Base-by-base conservation (phyloP, 768 basidiomycete genomes). In the Leucocoprinus leucothites region DNA sequence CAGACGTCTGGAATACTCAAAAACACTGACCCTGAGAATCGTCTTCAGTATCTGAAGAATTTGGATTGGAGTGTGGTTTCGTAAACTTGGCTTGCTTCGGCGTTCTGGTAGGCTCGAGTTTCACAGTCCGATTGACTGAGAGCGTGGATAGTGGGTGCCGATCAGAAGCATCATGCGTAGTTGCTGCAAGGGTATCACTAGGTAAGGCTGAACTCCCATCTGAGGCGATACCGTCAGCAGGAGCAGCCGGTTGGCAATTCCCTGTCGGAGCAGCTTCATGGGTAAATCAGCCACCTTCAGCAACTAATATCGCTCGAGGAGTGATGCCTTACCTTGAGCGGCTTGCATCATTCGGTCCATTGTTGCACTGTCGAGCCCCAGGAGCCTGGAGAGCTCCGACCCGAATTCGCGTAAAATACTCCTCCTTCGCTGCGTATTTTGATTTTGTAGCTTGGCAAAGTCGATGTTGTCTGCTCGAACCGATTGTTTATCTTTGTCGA, bases 311-410 rank as follows among this genome's bases (percentile, higher is more conserved):
- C 14, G 14, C 11, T 6, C 7, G 14, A 13, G 16, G 16, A n/a
- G 4, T n/a, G 31, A 8, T n/a, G 4, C 5, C 42, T 22, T 6
- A 56, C 54, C 46, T 14, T 44, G 14, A 41, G 38, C 48, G 3
- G 48, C 40, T 19, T 36, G 28, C 31, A 49, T 24, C 13, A 40
- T 25, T 43, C 42, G 14, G 25, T 56, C 67, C 11, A 72, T 72
- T 7, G 72, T 72, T 1, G 73, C 69, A 51, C 74, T 70, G 48
- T 78, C 74, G 24, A 72, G 67, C 25, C 71, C 66, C 1, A 53
- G 51, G 9, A 65, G 60, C 2, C 57, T 48, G 9, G 58, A 56
- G 21, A 60, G 51, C 16, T 57, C 62, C 22, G 43, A 54, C 55
- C 34, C 61, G 31, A 28, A 52, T 42, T 48, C 60, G 34, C 22